Conservation (phyloP, 345 rosid genomes). For the Citrus maxima region DNA sequence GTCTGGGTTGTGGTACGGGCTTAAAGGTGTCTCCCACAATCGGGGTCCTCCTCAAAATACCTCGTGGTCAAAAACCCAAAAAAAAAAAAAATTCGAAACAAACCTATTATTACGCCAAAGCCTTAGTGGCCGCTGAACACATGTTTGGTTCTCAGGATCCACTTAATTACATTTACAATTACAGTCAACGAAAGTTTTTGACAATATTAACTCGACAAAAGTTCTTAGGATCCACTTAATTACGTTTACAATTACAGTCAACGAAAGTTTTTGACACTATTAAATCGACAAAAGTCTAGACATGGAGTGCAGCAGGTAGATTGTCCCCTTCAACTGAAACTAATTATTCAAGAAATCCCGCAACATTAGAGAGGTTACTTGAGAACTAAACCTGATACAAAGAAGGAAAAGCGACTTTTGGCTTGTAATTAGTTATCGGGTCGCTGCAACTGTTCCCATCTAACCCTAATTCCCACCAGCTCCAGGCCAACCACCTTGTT, state of each 20-base stretch:
- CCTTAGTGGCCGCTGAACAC: too few species aligned
- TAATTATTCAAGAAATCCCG: conserved; percentile 22
- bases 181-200: conserved; percentile 1
- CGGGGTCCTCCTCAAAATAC: too few species aligned
- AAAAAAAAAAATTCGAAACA: too few species aligned
- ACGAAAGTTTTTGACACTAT: background rate
- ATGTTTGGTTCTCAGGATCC: background rate
- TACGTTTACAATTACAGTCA: background rate
- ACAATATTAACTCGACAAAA: background rate
- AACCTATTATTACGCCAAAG: too few species aligned
- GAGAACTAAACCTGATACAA: conserved; percentile 22
- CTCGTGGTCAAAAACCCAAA: too few species aligned
- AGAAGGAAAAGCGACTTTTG: conserved; percentile 73
- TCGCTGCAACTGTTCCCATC: conserved; percentile 38
- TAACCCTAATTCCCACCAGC: conserved; percentile 35
- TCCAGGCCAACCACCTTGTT: conserved; percentile 30
- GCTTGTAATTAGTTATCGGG: conserved; percentile 71
- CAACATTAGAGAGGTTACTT: conserved; percentile 30
- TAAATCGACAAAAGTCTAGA: background rate
- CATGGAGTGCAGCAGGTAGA: conserved; percentile 14
- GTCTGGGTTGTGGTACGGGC: too few species aligned
- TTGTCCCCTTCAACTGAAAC: conserved; percentile 28
- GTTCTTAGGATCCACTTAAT: background rate
- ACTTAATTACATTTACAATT: background rate
- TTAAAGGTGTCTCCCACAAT: too few species aligned